These are phyloP conservation scores for Tephrocybe rancida DNA, from an alignment of 768 basidiomycete genomes.

Conservation along the genomic window DNA sequence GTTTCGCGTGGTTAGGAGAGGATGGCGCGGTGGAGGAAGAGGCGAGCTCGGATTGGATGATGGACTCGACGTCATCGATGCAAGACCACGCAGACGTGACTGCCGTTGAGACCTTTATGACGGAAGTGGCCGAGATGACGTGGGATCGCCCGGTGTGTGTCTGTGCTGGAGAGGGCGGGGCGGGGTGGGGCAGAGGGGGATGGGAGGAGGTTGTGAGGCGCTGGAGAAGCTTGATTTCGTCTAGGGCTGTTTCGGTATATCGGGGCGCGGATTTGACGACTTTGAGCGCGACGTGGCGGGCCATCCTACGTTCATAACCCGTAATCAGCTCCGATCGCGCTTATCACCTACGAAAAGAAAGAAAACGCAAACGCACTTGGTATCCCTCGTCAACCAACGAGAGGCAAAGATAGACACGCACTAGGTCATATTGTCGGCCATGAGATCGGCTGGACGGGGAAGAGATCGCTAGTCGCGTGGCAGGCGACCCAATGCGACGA, in stretches of 20 bases:
- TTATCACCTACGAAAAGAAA: too few relatives aligned
- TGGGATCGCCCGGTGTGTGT: slow-evolving; percentile 90
- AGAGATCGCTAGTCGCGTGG: too few relatives aligned
- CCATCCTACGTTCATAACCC: slow-evolving; percentile 79
- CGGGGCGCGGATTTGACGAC: neutral
- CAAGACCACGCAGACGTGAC: slow-evolving; percentile 99
- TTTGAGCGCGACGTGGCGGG: slow-evolving; percentile 85
- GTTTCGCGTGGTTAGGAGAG: slow-evolving; percentile 41
- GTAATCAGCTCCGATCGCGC: too few relatives aligned
- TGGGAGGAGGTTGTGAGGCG: slow-evolving; percentile 79
- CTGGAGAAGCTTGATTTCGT: neutral
- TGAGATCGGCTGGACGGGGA: too few relatives aligned
- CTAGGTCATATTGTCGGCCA: too few relatives aligned
- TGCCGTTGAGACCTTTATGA: slow-evolving; percentile 95
- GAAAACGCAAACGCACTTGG: too few relatives aligned
- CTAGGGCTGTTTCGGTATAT: neutral
- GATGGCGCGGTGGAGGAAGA: slow-evolving; percentile 38
- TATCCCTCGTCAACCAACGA: too few relatives aligned
- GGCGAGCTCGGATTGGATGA: slow-evolving; percentile 84
- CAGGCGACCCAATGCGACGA: too few relatives aligned
- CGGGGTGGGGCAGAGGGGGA: slow-evolving; percentile 50
- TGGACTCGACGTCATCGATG: slow-evolving; percentile 95
- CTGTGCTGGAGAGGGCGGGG: slow-evolving; percentile 50
- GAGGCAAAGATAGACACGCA: too few relatives aligned
- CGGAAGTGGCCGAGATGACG: slow-evolving; percentile 97